Conservation (phyloP, 2,329 filamentous ascomycete species). For the Monosporascus sp. region DNA sequence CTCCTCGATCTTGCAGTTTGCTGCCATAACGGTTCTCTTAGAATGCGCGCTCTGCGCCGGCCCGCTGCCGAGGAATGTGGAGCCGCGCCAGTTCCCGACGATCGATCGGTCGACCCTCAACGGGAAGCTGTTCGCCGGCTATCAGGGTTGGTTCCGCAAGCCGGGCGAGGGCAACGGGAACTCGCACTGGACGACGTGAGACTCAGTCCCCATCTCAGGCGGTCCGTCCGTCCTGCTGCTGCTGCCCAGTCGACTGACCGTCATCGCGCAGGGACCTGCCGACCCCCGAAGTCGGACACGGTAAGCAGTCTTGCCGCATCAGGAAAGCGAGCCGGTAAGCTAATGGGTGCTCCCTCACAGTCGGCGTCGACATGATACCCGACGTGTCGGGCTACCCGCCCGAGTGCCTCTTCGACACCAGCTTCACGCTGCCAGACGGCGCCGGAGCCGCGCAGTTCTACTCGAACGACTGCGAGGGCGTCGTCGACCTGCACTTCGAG, state of each 20-base stretch:
- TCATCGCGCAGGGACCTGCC: conserved; percentile 10
- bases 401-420: conserved; percentile 20
- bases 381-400: conserved; percentile 17
- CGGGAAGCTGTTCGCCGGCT: conserved; percentile 20
- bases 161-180: conserved; percentile 18
- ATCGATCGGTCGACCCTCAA: conserved; percentile 20
- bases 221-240: too few species aligned
- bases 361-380: conserved; percentile 20
- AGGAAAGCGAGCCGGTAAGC: background rate
- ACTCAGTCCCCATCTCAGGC: background rate
- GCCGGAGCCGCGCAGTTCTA: conserved; percentile 14
- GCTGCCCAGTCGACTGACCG: background rate
- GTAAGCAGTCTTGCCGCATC: conserved; percentile 1
- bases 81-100: conserved; percentile 7
- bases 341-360: conserved; percentile 9
- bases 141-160: conserved; percentile 22
- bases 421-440: conserved; percentile 14
- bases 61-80: background rate
- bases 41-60: background rate
- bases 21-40: background rate
- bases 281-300: conserved; percentile 17
- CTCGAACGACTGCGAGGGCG: conserved; percentile 19
- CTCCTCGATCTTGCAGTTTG: background rate
- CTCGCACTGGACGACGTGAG: conserved; percentile 22
- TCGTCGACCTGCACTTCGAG: conserved; percentile 20